phyloP scores from a whole-genome alignment of 2,329 filamentous ascomycete species.

The Cladosporium sp. region DNA sequence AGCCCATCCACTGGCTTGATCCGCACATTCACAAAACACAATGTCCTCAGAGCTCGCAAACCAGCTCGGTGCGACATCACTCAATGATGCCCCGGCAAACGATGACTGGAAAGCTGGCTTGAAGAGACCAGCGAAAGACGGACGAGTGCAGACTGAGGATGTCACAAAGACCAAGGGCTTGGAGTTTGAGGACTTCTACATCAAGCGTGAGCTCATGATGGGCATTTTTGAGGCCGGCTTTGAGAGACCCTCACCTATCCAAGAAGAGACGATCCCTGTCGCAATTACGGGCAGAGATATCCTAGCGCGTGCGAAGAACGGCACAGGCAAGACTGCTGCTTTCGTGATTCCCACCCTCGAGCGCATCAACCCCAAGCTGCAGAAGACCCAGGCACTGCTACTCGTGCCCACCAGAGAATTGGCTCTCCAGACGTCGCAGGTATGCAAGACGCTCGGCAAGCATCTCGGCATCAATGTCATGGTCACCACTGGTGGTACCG shows the following conservation, averaged over 20 bases:
- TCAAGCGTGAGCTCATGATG: conserved; percentile 96
- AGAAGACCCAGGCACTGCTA: conserved; percentile 94
- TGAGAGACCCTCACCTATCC: conserved; percentile 97
- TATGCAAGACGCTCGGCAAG: conserved; percentile 97
- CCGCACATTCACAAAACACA: conserved; percentile 24
- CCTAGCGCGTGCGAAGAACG: conserved; percentile 94
- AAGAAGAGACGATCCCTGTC: conserved; percentile 98
- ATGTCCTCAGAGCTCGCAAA: conserved; percentile 55
- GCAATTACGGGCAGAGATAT: conserved; percentile 94
- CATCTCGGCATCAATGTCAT: conserved; percentile 97
- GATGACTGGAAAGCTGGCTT: conserved; percentile 70
- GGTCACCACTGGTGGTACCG: conserved; percentile 97
- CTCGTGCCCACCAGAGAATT: conserved; percentile 95
- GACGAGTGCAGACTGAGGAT: conserved; percentile 86
- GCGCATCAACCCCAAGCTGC: conserved; percentile 93
- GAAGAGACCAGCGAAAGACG: conserved; percentile 72
- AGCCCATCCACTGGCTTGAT: conserved; percentile 4
- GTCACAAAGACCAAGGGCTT: conserved; percentile 97
- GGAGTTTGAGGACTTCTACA: conserved; percentile 95
- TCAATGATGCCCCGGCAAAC: conserved; percentile 44
- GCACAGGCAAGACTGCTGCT: conserved; percentile 96
- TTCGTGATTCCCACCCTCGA: conserved; percentile 96
- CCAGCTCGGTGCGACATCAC: conserved; percentile 57
- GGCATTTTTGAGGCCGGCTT: conserved; percentile 99
- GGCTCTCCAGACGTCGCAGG: conserved; percentile 96